phyloP scores from a whole-genome alignment of 257 asterid species.

The Solanum arcanum region DNA sequence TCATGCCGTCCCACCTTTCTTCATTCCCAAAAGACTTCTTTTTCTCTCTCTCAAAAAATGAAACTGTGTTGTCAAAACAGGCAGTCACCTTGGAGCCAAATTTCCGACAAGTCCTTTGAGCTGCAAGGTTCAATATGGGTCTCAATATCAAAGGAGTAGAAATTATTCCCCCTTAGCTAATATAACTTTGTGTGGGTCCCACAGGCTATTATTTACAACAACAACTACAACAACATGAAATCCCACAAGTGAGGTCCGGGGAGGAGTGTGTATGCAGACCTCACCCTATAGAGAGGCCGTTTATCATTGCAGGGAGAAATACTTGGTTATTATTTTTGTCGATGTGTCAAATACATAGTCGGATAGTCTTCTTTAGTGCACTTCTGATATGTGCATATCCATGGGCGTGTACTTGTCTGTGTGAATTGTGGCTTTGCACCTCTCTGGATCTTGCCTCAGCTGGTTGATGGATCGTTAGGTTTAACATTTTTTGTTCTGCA shows the following conservation, averaged over 20 bases:
- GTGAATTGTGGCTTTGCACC: not conserved
- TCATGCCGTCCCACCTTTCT: not conserved
- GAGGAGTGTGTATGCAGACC: not conserved
- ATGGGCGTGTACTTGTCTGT: not conserved
- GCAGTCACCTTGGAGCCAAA: not conserved
- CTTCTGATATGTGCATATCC: not conserved
- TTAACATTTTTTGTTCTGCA: conserved; percentile 12
- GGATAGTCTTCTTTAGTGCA: not conserved
- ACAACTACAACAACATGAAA: not conserved
- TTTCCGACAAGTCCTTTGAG: not conserved
- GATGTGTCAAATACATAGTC: not conserved
- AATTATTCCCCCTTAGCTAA: not conserved
- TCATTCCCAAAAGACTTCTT: not conserved
- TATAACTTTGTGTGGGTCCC: not conserved
- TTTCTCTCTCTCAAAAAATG: not conserved
- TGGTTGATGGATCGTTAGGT: not conserved
- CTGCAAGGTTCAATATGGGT: not conserved
- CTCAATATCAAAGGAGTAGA: not conserved
- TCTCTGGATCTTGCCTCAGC: not conserved
- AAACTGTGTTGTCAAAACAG: not conserved
- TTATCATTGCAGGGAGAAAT: not conserved
- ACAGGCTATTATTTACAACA: not conserved
- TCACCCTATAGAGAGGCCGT: not conserved
- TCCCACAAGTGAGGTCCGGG: not conserved
- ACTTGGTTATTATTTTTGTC: not conserved